A percentile compares a stretch with the other conserved stretches of the same genome.
Conservation (phyloP, 2,329 filamentous ascomycete species). For the Parascedosporium putredinis region DNA sequence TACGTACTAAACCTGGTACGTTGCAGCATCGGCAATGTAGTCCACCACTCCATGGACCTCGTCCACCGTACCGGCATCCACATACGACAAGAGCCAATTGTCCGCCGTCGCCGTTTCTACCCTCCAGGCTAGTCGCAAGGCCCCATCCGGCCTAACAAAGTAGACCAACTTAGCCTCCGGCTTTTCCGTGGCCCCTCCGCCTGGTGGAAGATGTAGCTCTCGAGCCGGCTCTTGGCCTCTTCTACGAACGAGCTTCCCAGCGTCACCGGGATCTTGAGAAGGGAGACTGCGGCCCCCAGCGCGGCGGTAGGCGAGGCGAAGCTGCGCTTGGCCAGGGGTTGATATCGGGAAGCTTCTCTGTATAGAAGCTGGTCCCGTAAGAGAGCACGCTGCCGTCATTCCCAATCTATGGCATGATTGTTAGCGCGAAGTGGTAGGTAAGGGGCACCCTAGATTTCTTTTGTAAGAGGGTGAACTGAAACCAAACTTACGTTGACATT, state of each 20-base stretch:
- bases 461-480: no score
- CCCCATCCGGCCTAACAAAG: slow-evolving; percentile 35
- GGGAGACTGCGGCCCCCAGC: slow-evolving; percentile 27
- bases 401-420: slow-evolving; percentile 33
- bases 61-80: slow-evolving; percentile 36
- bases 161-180: slow-evolving; percentile 38
- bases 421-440: no score
- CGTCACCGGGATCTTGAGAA: slow-evolving; percentile 22
- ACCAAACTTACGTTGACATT: no score
- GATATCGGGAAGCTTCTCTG: slow-evolving; percentile 29
- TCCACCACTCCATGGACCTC: slow-evolving; percentile 44
- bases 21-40: slow-evolving; percentile 41
- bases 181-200: no score
- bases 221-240: no score
- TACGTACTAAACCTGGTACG: slow-evolving; percentile 44
- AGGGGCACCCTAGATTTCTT: no score
- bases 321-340: slow-evolving; percentile 27
- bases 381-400: slow-evolving; percentile 44
- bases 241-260: slow-evolving; percentile 13
- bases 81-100: slow-evolving; percentile 50
- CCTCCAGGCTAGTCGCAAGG: slow-evolving; percentile 42
- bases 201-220: no score
- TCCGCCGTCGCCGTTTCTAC: slow-evolving; percentile 46
- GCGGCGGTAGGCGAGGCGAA: slow-evolving; percentile 32
- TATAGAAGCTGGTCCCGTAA: slow-evolving; percentile 39